Evolutionary conservation across 1,284 basidiomycete species (phyloP).

Genomic region (Microbotryum intermedium): DNA sequence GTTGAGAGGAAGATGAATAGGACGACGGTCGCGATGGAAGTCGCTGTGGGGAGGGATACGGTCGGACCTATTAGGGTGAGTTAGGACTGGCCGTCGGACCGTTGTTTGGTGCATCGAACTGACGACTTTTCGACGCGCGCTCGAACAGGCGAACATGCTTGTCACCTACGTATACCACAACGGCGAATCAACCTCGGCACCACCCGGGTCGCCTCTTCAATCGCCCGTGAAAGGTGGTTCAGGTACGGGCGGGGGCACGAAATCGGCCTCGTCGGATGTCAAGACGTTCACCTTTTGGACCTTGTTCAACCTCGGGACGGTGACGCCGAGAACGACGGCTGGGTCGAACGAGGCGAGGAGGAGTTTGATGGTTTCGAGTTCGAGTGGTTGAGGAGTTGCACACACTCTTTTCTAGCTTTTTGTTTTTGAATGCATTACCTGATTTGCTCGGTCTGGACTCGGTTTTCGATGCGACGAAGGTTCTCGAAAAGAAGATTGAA

Average conservation of each 20-base stretch:
- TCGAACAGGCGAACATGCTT: slow-evolving; percentile 72
- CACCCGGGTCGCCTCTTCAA: slow-evolving; percentile 38
- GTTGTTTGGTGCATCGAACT: neutral
- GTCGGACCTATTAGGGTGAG: slow-evolving; percentile 63
- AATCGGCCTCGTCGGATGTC: slow-evolving; percentile 44
- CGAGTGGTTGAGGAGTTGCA: neutral
- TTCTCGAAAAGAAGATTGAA: no score
- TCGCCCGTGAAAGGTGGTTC: slow-evolving; percentile 46
- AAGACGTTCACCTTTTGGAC: slow-evolving; percentile 82
- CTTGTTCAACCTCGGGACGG: slow-evolving; percentile 63
- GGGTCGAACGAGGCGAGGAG: neutral
- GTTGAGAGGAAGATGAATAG: slow-evolving; percentile 76
- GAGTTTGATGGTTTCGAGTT: neutral
- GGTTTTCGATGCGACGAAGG: no score
- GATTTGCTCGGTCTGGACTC: no score
- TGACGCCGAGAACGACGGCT: slow-evolving; percentile 36
- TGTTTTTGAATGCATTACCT: no score
- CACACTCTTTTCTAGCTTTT: no score
- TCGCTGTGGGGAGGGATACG: slow-evolving; percentile 65
- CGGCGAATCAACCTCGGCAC: slow-evolving; percentile 51
- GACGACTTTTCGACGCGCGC: neutral
- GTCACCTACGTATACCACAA: slow-evolving; percentile 85
- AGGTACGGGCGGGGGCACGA: slow-evolving; percentile 8
- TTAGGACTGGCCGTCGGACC: slow-evolving; percentile 18
- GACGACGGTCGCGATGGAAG: slow-evolving; percentile 73